Evolutionary conservation across 1,139 yeast genomes (phyloP), one percentile per base, ranked within the genome.

Genomic region (Sugiyamaella sp.): DNA sequence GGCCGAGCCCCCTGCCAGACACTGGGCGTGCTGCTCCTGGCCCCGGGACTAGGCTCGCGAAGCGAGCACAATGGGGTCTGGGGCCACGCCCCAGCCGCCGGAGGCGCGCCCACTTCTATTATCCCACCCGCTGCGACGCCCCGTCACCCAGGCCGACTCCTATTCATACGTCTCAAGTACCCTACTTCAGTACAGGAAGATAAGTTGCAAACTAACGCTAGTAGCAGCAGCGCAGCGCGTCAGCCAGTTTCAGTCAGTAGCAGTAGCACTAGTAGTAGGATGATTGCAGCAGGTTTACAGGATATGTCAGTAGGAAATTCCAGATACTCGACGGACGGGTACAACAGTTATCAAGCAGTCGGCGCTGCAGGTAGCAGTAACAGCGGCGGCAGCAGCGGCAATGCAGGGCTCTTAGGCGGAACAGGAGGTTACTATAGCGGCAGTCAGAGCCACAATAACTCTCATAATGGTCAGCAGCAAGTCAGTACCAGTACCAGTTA

Each of bases 401-500:
- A 5, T 8, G 35, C 14, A 29, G 35, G 35, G n/a, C 4, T 29
- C 14, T 8, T 29, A 29, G 35, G 35, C 4, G 29, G 29, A 25
- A 25, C 29, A 6, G 29, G 29, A 6, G 29, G 29, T n/a, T n/a
- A n/a, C n/a, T n/a, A n/a, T n/a, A 25, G 47, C 38, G 9, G 38
- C n/a, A 12, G 12, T 17, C 20, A 38, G 47, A 4, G 38, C 21
- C n/a, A 14, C 22, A 9, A 4, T 27, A 29, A 25, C 29, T 14
- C 40, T 4, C 20, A 25, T 25, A 27, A 12, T 43, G 24, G 3
- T 38, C 42, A 19, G n/a, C 25, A 16, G 19, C 37, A 4, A 16
- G 17, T 37, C 12, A 45, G 22, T 46, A 38, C 19, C 14, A 39
- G 38, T 19, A 46, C 50, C n/a, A 45, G 25, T 35, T 50, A 48